A percentile compares a stretch with the other conserved stretches of the same genome.
phyloP scores from a whole-genome alignment of 768 basidiomycete genomes.

The Hypsizygus marmoreus region DNA sequence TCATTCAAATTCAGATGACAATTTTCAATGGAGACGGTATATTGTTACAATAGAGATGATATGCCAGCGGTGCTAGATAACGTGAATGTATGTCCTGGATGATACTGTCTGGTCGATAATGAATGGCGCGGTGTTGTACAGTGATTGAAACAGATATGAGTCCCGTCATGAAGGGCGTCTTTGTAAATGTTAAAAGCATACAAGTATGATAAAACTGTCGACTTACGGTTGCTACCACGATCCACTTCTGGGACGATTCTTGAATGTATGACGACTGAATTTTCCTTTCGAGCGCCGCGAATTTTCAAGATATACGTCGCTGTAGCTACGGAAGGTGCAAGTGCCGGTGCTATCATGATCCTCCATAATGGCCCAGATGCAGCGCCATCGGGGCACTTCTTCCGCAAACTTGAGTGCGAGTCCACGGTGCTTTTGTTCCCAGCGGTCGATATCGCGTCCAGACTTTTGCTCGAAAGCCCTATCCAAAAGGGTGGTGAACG shows the following conservation, averaged over 20 bases:
- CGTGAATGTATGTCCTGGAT: too few relatives aligned
- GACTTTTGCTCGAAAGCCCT: conserved; percentile 52
- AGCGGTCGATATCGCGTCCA: conserved; percentile 31
- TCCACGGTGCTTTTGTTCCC: conserved; percentile 49
- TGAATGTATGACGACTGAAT: neutral
- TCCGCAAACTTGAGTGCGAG: conserved; percentile 59
- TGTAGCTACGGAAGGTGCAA: conserved; percentile 59
- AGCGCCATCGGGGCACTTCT: conserved; percentile 51
- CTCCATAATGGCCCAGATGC: conserved; percentile 62
- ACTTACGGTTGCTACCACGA: neutral
- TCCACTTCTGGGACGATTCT: neutral
- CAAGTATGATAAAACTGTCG: neutral
- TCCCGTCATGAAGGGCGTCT: too few relatives aligned
- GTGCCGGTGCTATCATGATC: conserved; percentile 46
- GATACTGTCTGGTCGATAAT: too few relatives aligned
- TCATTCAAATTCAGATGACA: too few relatives aligned
- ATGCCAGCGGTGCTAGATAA: too few relatives aligned
- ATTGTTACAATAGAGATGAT: too few relatives aligned
- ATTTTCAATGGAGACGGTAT: too few relatives aligned
- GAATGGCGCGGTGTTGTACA: too few relatives aligned
- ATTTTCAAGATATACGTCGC: conserved; percentile 57
- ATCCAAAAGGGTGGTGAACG: conserved; percentile 55
- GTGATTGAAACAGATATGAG: too few relatives aligned
- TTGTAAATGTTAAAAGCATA: too few relatives aligned
- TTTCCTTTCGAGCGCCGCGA: conserved; percentile 34